phyloP scores from a whole-genome alignment of 1,284 basidiomycete genomes.

The Mycosarcoma maydis region DNA sequence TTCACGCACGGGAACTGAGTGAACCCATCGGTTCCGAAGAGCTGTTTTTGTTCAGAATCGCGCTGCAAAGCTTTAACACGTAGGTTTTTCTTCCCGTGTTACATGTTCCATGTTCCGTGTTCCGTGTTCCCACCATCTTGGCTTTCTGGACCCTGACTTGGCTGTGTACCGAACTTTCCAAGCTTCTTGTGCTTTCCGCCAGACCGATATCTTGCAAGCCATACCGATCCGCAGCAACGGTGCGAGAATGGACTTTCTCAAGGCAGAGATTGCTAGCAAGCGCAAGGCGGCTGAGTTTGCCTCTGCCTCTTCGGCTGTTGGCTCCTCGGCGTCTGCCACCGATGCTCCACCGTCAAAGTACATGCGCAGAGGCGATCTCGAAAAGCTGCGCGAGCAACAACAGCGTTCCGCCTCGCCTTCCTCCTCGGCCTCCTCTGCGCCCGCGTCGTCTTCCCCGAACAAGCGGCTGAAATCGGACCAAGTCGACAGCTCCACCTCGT shows the following conservation, averaged over 20 bases:
- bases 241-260: constrained; percentile 80
- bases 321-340: constrained; percentile 3
- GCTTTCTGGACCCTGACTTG: neutral
- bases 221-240: neutral
- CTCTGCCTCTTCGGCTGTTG: too few species aligned
- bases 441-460: constrained; percentile 2
- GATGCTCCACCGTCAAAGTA: constrained; percentile 42
- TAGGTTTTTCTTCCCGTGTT: too few species aligned
- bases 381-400: constrained; percentile 39
- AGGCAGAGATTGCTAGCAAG: constrained; percentile 77
- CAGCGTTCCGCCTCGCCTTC: constrained; percentile 21
- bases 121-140: too few species aligned
- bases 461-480: constrained; percentile 5
- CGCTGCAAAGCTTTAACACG: constrained; percentile 18
- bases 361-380: constrained; percentile 56
- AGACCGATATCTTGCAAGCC: neutral
- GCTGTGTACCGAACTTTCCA: constrained; percentile 13
- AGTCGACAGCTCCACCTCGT: neutral
- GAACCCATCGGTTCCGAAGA: constrained; percentile 23
- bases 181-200: constrained; percentile 2
- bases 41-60: neutral
- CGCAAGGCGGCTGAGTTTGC: constrained; percentile 76
- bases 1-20: constrained; percentile 17
- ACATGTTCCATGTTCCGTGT: too few species aligned
- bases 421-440: neutral